Percentiles rank a stretch among this genome's conserved stretches.
phyloP scores from a whole-genome alignment of 305 asterid genomes.

The Fraxinus platypoda region DNA sequence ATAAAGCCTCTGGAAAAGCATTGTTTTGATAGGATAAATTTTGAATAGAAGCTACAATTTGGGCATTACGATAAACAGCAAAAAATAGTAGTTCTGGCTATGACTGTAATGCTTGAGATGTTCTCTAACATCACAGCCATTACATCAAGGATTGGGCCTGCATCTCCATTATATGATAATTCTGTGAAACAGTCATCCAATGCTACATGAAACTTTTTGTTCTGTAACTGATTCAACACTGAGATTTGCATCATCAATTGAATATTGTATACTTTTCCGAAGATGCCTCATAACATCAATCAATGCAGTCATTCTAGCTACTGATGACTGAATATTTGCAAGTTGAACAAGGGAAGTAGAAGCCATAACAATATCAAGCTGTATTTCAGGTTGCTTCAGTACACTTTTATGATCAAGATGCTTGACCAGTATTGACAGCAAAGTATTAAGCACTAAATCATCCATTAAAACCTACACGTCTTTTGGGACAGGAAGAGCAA shows the following conservation, averaged over 20 bases:
- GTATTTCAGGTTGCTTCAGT: conserved; percentile 82
- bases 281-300: conserved; percentile 63
- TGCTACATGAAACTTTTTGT: conserved; percentile 62
- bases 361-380: conserved; percentile 82
- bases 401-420: conserved; percentile 94
- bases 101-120: conserved; percentile 58
- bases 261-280: conserved; percentile 77
- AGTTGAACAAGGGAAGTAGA: conserved; percentile 65
- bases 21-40: conserved; percentile 45
- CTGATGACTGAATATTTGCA: conserved; percentile 66
- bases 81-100: conserved; percentile 68
- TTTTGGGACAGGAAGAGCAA: conserved; percentile 82
- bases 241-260: conserved; percentile 69
- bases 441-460: conserved; percentile 73
- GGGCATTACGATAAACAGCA: conserved; percentile 53
- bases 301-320: conserved; percentile 69
- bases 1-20: conserved; percentile 45
- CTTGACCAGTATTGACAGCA: conserved; percentile 79
- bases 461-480: conserved; percentile 89
- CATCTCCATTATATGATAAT: conserved; percentile 46
- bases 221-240: conserved; percentile 75
- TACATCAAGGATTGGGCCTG: conserved; percentile 72
- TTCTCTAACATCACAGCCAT: conserved; percentile 82
- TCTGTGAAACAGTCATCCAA: conserved; percentile 77
- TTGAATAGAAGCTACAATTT: conserved; percentile 67